A percentile compares a stretch with the other conserved stretches of the same genome.
phyloP scores from a whole-genome alignment of 176 grass and related monocot genomes.

The Cymbopogon citratus region DNA sequence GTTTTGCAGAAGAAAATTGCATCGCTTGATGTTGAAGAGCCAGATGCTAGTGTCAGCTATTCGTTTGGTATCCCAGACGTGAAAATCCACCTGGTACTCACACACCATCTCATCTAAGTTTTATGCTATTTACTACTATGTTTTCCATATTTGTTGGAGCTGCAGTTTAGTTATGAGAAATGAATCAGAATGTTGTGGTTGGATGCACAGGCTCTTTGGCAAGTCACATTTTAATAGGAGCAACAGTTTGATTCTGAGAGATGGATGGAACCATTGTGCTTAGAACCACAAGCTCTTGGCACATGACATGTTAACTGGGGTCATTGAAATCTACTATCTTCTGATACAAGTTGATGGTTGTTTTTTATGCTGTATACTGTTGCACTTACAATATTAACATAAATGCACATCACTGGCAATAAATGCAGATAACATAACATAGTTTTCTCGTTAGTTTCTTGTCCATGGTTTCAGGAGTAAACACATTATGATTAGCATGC shows the following conservation, averaged over 20 bases:
- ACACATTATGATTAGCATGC: not conserved
- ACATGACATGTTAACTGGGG: not conserved
- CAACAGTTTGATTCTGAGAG: slow-evolving; percentile 14
- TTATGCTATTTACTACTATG: slow-evolving; percentile 8
- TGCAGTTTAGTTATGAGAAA: slow-evolving; percentile 20
- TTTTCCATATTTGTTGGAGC: not conserved
- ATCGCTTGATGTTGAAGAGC: slow-evolving; percentile 24
- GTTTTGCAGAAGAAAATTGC: slow-evolving; percentile 39
- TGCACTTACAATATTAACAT: not conserved
- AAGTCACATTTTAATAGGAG: not conserved
- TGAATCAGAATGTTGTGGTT: slow-evolving; percentile 5
- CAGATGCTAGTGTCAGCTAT: slow-evolving; percentile 30
- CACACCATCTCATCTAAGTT: slow-evolving; percentile 20
- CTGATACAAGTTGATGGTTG: slow-evolving; percentile 4
- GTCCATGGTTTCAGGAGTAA: slow-evolving; percentile 12
- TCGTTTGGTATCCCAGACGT: slow-evolving; percentile 31
- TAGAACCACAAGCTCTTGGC: not conserved
- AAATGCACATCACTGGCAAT: not conserved
- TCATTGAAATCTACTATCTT: not conserved
- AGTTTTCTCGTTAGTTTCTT: not conserved
- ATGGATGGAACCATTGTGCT: slow-evolving; percentile 3
- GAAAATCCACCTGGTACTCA: slow-evolving; percentile 56
- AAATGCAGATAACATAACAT: slow-evolving; percentile 4
- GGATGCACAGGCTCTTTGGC: not conserved
- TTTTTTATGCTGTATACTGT: not conserved